Evolutionary conservation across 257 asterid genomes (phyloP), one percentile per base, ranked within the genome.

Genomic region (Paraleonurus japonicus): DNA sequence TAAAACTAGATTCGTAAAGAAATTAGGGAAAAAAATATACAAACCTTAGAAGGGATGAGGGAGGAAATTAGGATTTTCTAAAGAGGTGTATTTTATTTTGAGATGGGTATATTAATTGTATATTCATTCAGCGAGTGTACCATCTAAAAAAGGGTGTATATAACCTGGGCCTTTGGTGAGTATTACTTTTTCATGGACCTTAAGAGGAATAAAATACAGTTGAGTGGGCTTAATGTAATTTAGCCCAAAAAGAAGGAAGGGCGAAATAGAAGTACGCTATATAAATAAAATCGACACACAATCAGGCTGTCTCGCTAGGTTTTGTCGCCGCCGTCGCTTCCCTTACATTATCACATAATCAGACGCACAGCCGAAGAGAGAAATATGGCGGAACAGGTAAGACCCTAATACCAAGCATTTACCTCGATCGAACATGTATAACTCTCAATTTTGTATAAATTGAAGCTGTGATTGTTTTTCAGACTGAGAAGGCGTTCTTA

Each of bases 401-500:
- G 27, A 0, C 13, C 39, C 6, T 22, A 4, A 3, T 5, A 7
- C 13, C 6, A 59, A 3, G 47, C 72, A 5, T 47, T 1, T 19
- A 10, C 5, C 7, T 7, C 6, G 1, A 27, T 41, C 8, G 16
- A 7, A 11, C 41, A 16, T 60, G 45, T 7, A 28, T 30, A 37
- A 2, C 32, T 24, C 53, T 20, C 3, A 32, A 53, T 78, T 62
- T 47, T 45, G 12, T 13, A 32, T 58, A 5, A 67, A 28, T 6
- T 15, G 17, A 54, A 51, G 7, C 23, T 48, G 20, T 20, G 13
- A 41, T 53, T 77, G 61, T 22, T 70, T 73, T 80, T 50, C 83
- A 88, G 95, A 88, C 89, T 23, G 95, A 85, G 85, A 88, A 85
- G 82, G 91, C 95, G 1, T 88, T 88, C 75, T 55, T 88, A 78